A percentile compares a stretch with the other conserved stretches of the same genome.
These are phyloP conservation scores for Starmerella sirachaensis DNA, from an alignment of 805 yeast genomes.

Conservation along the genomic window DNA sequence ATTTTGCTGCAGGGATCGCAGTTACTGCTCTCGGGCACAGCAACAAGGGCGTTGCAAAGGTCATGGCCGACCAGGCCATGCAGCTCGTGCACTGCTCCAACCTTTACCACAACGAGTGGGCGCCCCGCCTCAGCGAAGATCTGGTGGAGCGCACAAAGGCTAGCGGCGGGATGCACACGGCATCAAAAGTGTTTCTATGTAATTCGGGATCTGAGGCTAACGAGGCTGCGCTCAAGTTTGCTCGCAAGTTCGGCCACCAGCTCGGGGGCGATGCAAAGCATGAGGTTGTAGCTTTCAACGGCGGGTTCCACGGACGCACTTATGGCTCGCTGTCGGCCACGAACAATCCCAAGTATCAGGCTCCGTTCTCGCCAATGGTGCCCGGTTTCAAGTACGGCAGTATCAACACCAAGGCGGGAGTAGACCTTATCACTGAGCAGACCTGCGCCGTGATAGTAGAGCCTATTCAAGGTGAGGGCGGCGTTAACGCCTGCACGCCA, in stretches of 20 bases:
- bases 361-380: conserved; percentile 81
- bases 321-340: conserved; percentile 90
- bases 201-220: conserved; percentile 74
- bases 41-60: conserved; percentile 57
- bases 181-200: conserved; percentile 58
- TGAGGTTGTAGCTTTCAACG: conserved; percentile 76
- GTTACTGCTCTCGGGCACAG: conserved; percentile 92
- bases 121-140: conserved; percentile 63
- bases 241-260: conserved; percentile 65
- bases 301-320: conserved; percentile 91
- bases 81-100: conserved; percentile 77
- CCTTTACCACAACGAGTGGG: conserved; percentile 71
- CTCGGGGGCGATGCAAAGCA: conserved; percentile 36
- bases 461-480: conserved; percentile 98
- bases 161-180: conserved; percentile 71
- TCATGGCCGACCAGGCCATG: conserved; percentile 58
- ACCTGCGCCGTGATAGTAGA: conserved; percentile 90
- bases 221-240: conserved; percentile 67
- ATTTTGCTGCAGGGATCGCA: conserved; percentile 93
- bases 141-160: conserved; percentile 56
- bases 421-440: conserved; percentile 47
- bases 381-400: conserved; percentile 72
- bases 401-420: conserved; percentile 47
- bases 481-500: conserved; percentile 54
- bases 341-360: conserved; percentile 83